Conservation (phyloP, 2,329 filamentous ascomycete species). For the Fusarium anguioides region DNA sequence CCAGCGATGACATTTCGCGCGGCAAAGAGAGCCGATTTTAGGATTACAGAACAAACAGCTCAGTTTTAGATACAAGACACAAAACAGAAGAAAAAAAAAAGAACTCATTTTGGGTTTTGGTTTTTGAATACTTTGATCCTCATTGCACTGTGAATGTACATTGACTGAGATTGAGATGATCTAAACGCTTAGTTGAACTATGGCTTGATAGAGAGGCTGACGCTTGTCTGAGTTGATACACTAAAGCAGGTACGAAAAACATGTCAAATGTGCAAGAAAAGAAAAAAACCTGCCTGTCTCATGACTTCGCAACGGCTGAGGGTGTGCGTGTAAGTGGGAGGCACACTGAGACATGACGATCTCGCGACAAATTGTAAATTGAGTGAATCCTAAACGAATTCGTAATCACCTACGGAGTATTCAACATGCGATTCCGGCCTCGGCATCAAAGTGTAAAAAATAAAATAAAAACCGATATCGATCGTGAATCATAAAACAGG, state of each 20-base stretch:
- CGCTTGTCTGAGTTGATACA: neutral
- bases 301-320: conserved; percentile 22
- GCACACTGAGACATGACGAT: conserved; percentile 3
- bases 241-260: conserved; percentile 31
- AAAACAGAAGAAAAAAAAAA: conserved; percentile 30
- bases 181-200: neutral
- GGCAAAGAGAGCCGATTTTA: conserved; percentile 14
- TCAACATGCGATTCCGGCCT: neutral
- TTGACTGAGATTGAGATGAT: no score
- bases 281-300: conserved; percentile 20
- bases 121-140: conserved; percentile 7
- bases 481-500: conserved; percentile 6
- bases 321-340: neutral
- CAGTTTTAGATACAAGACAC: conserved; percentile 36
- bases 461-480: conserved; percentile 14
- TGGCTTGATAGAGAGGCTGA: neutral
- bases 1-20: conserved; percentile 10
- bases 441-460: conserved; percentile 31
- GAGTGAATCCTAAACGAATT: neutral
- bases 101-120: conserved; percentile 30
- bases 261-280: neutral
- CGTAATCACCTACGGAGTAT: neutral
- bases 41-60: conserved; percentile 34
- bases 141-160: neutral
- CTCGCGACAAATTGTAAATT: neutral